phyloP scores from a whole-genome alignment of 495 filamentous ascomycete species.

The Lophiotrema nucula region DNA sequence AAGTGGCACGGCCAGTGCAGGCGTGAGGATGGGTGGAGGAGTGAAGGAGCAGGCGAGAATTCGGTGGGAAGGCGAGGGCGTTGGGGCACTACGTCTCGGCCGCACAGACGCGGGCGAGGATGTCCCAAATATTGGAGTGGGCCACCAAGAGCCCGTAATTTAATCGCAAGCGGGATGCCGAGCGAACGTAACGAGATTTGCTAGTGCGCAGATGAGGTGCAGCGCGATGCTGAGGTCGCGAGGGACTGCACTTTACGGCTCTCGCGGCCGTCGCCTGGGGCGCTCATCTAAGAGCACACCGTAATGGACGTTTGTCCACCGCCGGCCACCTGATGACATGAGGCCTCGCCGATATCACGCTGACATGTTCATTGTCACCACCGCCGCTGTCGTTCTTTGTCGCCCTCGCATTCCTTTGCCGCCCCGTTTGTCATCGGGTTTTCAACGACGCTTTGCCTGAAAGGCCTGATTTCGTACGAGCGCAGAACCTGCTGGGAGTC shows the following conservation, averaged over 20 bases:
- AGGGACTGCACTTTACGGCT: neutral
- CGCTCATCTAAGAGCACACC: too few species aligned
- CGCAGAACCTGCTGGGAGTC: too few species aligned
- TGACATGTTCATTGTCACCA: constrained; percentile 3
- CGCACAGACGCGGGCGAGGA: neutral
- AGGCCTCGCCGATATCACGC: too few species aligned
- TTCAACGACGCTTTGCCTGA: too few species aligned
- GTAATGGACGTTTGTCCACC: too few species aligned
- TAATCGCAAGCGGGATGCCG: constrained; percentile 5
- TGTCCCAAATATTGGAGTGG: neutral
- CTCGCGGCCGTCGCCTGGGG: too few species aligned
- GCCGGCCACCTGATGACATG: too few species aligned
- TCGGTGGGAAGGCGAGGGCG: constrained; percentile 1
- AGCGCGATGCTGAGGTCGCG: neutral
- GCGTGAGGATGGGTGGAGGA: neutral
- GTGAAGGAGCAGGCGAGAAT: neutral
- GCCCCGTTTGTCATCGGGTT: neutral
- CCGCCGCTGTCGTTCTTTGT: neutral
- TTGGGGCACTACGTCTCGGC: neutral
- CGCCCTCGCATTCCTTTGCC: neutral
- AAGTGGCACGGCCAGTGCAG: too few species aligned
- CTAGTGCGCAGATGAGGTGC: constrained; percentile 7
- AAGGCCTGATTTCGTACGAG: too few species aligned
- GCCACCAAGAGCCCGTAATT: neutral
- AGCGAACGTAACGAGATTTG: neutral